Base-by-base conservation (phyloP, 441 rosid genomes). In the Cnidoscolus chayamansa region DNA sequence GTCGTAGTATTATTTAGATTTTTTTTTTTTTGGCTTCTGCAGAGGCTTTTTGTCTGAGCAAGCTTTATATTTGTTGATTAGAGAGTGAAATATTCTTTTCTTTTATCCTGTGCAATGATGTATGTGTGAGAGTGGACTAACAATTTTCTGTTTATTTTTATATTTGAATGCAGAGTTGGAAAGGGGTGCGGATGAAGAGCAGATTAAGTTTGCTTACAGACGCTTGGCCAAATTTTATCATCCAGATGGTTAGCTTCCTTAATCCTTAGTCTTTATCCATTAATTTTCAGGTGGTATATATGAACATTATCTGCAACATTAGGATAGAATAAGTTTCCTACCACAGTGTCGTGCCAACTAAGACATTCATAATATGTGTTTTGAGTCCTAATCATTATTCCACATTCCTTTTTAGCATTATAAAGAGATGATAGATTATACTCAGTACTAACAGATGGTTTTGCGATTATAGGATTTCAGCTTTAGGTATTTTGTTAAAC, bases 171-270 rank as follows among this genome's bases (percentile, higher is more conserved):
- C 82, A 94, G 99, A 95, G 79, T 79, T 95, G 77, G 96, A 86
- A 72, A 80, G 91, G 76, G 86, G 84, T 82, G 98, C 93, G 47
- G 96, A 85, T 70, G 98, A 88, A 35, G 97, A 89, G 66, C 84
- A 89, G 81, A 88, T 94, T 69, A 94, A 94, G 83, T 62, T 87
- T 51, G 96, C 98, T 2, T 94, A 90, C 64, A 85, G 98, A 80
- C 83, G 97, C 65, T 82, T 92, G 85, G 99, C 98, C 70, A 94
- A 94, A 67, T 92, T 78, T 76, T 94, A 88, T 78, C 99, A 94
- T 76, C 99, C 99, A 0, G 99, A 94, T 85, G 98, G 99, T 92
- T 83, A 68, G 82, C 79, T 68, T 63, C 59, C 35, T 62, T 30
- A 12, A 3, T 63, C 59, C 35, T 62, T 30, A 12, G 6, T 35